phyloP scores from a whole-genome alignment of 768 basidiomycete genomes.

The Butyriboletus loyo region DNA sequence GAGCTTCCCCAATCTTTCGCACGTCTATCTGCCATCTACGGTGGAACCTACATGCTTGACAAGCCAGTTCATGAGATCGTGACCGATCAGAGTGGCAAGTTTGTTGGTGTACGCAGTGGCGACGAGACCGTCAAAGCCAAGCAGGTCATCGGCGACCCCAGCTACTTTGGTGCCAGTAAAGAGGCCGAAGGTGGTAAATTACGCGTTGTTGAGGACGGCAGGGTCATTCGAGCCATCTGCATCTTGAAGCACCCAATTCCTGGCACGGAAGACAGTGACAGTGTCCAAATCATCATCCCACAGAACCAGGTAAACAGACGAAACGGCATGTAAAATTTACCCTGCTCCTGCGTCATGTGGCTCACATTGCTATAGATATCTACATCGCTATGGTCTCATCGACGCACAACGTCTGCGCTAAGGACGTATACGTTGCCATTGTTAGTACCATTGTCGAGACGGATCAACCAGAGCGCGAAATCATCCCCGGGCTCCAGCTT shows the following conservation, averaged over 20 bases:
- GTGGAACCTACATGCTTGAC: slow-evolving; percentile 99
- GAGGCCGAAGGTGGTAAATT: slow-evolving; percentile 68
- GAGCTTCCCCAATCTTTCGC: slow-evolving; percentile 99
- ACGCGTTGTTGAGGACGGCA: slow-evolving; percentile 87
- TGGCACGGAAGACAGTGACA: slow-evolving; percentile 93
- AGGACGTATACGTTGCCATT: slow-evolving; percentile 93
- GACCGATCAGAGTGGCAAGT: slow-evolving; percentile 80
- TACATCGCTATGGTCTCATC: slow-evolving; percentile 98
- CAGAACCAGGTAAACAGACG: slow-evolving; percentile 94
- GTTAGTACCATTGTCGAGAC: slow-evolving; percentile 99
- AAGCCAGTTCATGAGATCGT: slow-evolving; percentile 91
- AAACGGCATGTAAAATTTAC: slow-evolving; percentile 62
- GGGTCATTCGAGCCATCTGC: slow-evolving; percentile 96
- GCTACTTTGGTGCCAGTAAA: slow-evolving; percentile 86
- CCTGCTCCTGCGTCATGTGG: background rate
- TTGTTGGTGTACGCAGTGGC: slow-evolving; percentile 87
- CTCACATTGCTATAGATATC: slow-evolving; percentile 63
- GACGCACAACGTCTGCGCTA: slow-evolving; percentile 96
- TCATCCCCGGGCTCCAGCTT: slow-evolving; percentile 86
- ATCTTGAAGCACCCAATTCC: slow-evolving; percentile 98
- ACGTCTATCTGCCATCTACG: slow-evolving; percentile 96
- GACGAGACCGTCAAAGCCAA: slow-evolving; percentile 95
- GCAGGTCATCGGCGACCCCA: slow-evolving; percentile 96
- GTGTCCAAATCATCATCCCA: slow-evolving; percentile 96
- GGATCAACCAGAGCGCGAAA: slow-evolving; percentile 85